Base-by-base conservation (phyloP, 23 red algal genomes). In the Cyanidiococcus yangmingshanensis region DNA sequence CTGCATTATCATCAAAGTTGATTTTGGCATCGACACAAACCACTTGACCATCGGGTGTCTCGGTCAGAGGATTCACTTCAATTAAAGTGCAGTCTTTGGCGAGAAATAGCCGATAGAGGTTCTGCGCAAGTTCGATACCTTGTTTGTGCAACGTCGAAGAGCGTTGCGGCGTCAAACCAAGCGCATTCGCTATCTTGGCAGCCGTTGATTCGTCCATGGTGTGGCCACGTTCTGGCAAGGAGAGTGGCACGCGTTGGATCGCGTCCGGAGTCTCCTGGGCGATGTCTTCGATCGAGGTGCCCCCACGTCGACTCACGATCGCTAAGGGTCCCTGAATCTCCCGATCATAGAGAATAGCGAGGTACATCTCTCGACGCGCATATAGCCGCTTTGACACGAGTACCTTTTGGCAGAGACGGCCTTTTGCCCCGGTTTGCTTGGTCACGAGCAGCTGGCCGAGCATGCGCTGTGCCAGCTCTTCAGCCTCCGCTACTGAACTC, bases 1-100 rank as follows among this genome's bases (percentile, higher is more conserved):
- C 88, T 32, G 94, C 88, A 39, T 98, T 98, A 50, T 98, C 89
- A 79, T 98, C 94, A 79, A 98, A 98, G 67, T 89, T 98, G 40
- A 98, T 89, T 67, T 98, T 98, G 0, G 94, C 89, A 68, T 98
- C 94, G 38, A 98, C 82, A 82, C 94, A 98, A 40, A 91, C 80
- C 25, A 98, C 77, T 18, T 90, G 40, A 15, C 88, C 88, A 0
- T 88, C 68, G 17, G 39, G 81, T 31, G 88, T 91, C 59, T 98
- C 88, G 24, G 83, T 86, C 57, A 98, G 67, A 39, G 94, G 94
- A 57, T 98, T 98, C 2, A 98, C 75, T 57, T 98, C 94, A 26
- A 98, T 32, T 59, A 98, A 25, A 1, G 84, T 90, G 2, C 85
- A 87, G 59, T 97, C 88, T 68, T 87, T 98, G 32, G 88, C 94